A percentile compares a stretch with the other conserved stretches of the same genome.
Conservation (phyloP, 257 asterid species). For the Salvia miltiorrhiza region DNA sequence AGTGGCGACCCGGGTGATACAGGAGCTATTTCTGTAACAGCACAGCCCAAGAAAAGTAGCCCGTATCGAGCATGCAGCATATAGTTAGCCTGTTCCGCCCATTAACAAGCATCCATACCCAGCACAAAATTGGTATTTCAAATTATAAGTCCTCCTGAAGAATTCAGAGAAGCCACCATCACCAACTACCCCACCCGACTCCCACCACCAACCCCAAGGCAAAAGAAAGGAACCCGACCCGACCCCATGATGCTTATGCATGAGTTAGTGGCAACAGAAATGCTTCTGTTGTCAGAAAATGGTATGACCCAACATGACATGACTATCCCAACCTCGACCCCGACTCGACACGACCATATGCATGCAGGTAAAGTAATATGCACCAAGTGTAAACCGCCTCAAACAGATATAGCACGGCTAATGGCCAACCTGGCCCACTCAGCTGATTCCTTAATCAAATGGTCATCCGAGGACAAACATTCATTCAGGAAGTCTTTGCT, state of each 20-base stretch:
- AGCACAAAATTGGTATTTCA: conserved; percentile 11
- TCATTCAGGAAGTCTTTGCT: conserved; percentile 84
- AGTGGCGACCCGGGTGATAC: conserved; percentile 27
- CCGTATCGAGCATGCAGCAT: conserved; percentile 15
- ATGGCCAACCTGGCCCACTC: conserved; percentile 97
- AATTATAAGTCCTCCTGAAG: conserved; percentile 22
- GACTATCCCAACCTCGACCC: conserved; percentile 48
- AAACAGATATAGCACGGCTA: conserved; percentile 81
- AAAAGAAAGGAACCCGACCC: conserved; percentile 41
- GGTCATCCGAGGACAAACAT: conserved; percentile 85
- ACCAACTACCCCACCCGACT: conserved; percentile 13
- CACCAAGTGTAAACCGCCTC: conserved; percentile 44
- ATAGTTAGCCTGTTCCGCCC: conserved; percentile 26
- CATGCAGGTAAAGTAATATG: conserved; percentile 62
- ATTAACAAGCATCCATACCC: conserved; percentile 23
- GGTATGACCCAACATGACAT: conserved; percentile 53
- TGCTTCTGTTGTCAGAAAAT: conserved; percentile 51
- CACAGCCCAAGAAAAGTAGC: conserved; percentile 22
- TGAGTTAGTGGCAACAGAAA: conserved; percentile 65
- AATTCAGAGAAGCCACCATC: conserved; percentile 26
- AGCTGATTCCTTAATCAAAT: conserved; percentile 87
- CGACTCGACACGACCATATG: conserved; percentile 80
- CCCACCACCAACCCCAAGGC: conserved; percentile 23
- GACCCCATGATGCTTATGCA: conserved; percentile 63
- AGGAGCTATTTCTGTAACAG: conserved; percentile 19